Conservation (phyloP, 768 basidiomycete species). For the Phlegmacium glaucopus region DNA sequence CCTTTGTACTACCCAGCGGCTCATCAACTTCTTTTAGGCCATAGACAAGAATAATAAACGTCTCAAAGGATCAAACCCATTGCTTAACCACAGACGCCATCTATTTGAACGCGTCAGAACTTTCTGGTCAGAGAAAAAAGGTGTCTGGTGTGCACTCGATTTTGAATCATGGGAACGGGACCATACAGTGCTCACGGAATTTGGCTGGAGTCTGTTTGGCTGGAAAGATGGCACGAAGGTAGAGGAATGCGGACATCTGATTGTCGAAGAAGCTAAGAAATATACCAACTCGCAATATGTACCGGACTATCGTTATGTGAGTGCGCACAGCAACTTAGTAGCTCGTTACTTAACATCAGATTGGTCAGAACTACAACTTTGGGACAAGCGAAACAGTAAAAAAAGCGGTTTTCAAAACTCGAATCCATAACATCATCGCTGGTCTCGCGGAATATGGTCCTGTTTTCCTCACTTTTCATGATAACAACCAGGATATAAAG, state of each 20-base stretch:
- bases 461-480: conserved; percentile 80
- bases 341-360: background rate
- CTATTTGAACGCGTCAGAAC: conserved; percentile 67
- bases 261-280: conserved; percentile 57
- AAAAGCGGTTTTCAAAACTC: conserved; percentile 46
- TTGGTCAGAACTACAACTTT: conserved; percentile 57
- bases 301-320: conserved; percentile 56
- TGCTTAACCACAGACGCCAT: conserved; percentile 52
- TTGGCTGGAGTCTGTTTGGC: conserved; percentile 66
- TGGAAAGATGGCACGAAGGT: conserved; percentile 53
- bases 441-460: conserved; percentile 45
- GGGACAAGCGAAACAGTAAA: conserved; percentile 57
- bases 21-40: conserved; percentile 37
- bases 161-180: conserved; percentile 84
- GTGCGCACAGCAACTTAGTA: background rate
- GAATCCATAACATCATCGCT: conserved; percentile 45
- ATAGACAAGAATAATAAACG: conserved; percentile 81
- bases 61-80: conserved; percentile 59
- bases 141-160: conserved; percentile 76
- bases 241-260: conserved; percentile 53
- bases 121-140: conserved; percentile 59
- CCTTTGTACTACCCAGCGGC: background rate
- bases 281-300: conserved; percentile 65
- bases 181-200: conserved; percentile 72
- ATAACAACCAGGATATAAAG: conserved; percentile 76